Conservation (phyloP, 108 stramenopile genomes). For the Poteriospumella lacustris region DNA sequence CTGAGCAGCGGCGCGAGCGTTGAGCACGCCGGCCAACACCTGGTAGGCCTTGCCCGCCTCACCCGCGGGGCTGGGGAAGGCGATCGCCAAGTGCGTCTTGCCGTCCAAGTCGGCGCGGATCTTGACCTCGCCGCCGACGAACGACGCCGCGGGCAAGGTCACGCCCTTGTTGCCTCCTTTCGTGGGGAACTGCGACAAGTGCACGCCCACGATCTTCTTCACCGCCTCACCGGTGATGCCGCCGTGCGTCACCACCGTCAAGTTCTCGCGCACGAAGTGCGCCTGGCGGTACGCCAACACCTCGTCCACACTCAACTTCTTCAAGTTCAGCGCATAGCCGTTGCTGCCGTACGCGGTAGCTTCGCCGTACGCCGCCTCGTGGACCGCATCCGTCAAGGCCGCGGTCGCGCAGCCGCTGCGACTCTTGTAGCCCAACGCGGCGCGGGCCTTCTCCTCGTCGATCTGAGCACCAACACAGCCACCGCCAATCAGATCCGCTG, state of each 20-base stretch:
- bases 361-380: conserved; percentile 26
- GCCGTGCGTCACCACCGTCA: not conserved
- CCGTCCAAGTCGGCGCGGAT: conserved; percentile 4
- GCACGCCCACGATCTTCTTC: not conserved
- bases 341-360: not conserved
- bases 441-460: too few species aligned
- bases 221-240: not conserved
- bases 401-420: not conserved
- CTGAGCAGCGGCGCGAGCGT: not conserved
- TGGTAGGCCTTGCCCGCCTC: not conserved
- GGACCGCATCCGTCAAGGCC: not conserved
- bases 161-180: not conserved
- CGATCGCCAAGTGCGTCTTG: not conserved
- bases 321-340: not conserved
- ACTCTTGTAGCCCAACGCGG: too few species aligned
- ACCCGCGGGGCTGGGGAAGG: conserved; percentile 9
- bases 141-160: not conserved
- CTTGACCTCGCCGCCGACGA: conserved; percentile 3
- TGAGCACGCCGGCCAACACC: not conserved
- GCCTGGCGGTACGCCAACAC: not conserved
- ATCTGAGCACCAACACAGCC: too few species aligned
- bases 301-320: not conserved
- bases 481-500: too few species aligned
- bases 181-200: not conserved
- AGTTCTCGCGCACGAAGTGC: conserved; percentile 1